phyloP scores from a whole-genome alignment of 31 red algal species.

The Bonnemaisonia californica region DNA sequence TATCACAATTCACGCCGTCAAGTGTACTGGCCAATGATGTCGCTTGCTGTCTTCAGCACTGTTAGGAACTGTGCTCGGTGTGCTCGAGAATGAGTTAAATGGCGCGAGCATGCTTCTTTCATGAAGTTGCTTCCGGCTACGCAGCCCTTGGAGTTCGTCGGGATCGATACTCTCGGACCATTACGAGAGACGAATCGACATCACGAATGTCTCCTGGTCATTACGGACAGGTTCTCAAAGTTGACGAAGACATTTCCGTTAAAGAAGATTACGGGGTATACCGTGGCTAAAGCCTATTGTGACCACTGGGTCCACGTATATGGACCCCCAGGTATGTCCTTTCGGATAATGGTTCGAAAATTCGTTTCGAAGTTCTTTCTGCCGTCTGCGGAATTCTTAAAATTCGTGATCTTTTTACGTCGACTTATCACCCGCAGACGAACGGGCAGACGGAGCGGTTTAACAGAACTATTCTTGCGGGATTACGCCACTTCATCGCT shows the following conservation, averaged over 20 bases:
- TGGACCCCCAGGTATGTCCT: background rate
- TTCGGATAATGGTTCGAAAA: too few species aligned
- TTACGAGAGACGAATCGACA: background rate
- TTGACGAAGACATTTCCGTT: background rate
- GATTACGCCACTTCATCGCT: too few species aligned
- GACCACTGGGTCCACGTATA: constrained; percentile 12
- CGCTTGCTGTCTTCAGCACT: constrained; percentile 14
- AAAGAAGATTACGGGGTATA: background rate
- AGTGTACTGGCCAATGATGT: constrained; percentile 23
- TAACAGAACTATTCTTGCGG: too few species aligned
- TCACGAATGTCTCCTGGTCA: constrained; percentile 17
- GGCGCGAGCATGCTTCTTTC: constrained; percentile 1
- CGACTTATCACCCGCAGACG: too few species aligned
- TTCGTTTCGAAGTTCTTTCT: too few species aligned
- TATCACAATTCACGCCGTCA: background rate
- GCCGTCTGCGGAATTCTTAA: too few species aligned
- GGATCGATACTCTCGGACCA: constrained; percentile 33
- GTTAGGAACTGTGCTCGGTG: background rate
- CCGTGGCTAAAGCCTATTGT: background rate
- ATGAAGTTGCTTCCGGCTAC: constrained; percentile 26
- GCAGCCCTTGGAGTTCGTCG: constrained; percentile 18
- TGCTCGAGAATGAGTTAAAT: background rate
- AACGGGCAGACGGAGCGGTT: too few species aligned
- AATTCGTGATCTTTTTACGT: too few species aligned
- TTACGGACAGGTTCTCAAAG: constrained; percentile 9